These are phyloP conservation scores for Phaeotremella fagi DNA, from an alignment of 768 basidiomycete species.

Conservation along the genomic window DNA sequence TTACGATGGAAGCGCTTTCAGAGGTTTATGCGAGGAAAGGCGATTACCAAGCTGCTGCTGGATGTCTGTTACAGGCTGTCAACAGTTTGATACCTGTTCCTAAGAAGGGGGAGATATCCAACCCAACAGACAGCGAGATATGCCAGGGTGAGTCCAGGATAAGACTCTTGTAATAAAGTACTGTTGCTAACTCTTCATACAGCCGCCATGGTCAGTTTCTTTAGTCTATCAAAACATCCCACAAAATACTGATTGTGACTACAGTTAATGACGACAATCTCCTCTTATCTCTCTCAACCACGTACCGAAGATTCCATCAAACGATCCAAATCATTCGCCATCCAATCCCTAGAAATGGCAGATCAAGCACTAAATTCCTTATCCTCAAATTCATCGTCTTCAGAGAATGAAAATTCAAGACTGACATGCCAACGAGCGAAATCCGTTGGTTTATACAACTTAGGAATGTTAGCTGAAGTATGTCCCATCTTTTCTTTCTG, in stretches of 20 bases:
- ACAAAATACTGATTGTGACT: too few species aligned
- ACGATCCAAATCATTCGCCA: slow-evolving; percentile 39
- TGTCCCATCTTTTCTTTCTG: slow-evolving; percentile 3
- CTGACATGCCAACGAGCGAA: slow-evolving; percentile 34
- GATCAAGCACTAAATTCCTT: slow-evolving; percentile 27
- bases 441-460: slow-evolving; percentile 36
- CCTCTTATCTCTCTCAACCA: slow-evolving; percentile 38
- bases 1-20: slow-evolving; percentile 45
- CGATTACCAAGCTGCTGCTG: slow-evolving; percentile 34
- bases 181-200: too few species aligned
- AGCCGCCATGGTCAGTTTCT: too few species aligned
- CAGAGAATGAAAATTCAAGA: slow-evolving; percentile 9
- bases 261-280: slow-evolving; percentile 46
- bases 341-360: slow-evolving; percentile 34
- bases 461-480: slow-evolving; percentile 47
- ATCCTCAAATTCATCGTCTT: neutral
- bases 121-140: slow-evolving; percentile 26
- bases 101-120: slow-evolving; percentile 3
- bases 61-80: slow-evolving; percentile 44
- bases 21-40: slow-evolving; percentile 44
- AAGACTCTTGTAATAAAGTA: too few species aligned
- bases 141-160: slow-evolving; percentile 42
- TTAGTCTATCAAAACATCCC: too few species aligned
- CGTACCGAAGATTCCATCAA: slow-evolving; percentile 33
- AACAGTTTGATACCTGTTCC: slow-evolving; percentile 38